phyloP scores from a whole-genome alignment of 148 eudicot species.

The Rhododendron kiyosumense region DNA sequence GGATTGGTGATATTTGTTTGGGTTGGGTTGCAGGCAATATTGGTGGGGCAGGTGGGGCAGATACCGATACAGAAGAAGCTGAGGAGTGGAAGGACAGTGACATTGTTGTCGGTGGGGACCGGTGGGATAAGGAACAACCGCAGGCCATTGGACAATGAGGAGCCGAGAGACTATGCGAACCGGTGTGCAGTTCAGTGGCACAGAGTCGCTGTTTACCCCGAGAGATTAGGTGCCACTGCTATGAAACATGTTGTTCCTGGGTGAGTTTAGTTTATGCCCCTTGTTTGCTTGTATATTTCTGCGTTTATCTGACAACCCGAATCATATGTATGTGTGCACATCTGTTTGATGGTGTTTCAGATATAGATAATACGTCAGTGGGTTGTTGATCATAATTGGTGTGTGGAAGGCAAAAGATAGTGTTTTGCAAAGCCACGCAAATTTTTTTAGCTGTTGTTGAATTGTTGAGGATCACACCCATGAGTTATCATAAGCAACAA shows the following conservation, averaged over 20 bases:
- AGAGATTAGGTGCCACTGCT: constrained; percentile 48
- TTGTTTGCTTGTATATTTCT: background rate
- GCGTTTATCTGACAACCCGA: background rate
- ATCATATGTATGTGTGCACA: background rate
- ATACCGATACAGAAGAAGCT: constrained; percentile 68
- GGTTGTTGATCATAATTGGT: background rate
- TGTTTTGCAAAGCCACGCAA: background rate
- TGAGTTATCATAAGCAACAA: background rate
- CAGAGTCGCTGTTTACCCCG: constrained; percentile 70
- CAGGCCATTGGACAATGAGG: constrained; percentile 74
- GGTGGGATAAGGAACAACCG: constrained; percentile 91
- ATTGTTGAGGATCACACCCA: background rate
- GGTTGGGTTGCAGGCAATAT: constrained; percentile 45
- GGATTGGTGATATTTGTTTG: background rate
- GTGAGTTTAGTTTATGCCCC: constrained; percentile 29
- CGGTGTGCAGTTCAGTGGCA: constrained; percentile 93
- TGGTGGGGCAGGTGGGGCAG: constrained; percentile 89
- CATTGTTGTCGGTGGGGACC: constrained; percentile 65
- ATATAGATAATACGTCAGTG: background rate
- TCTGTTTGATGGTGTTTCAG: background rate
- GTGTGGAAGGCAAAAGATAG: background rate
- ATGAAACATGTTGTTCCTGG: constrained; percentile 65
- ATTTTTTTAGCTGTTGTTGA: background rate
- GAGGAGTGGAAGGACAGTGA: constrained; percentile 56
- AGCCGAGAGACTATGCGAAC: constrained; percentile 81